Evolutionary conservation across 2,329 filamentous ascomycete species (phyloP).

Genomic region (Ophioceras dolichostomum): DNA sequence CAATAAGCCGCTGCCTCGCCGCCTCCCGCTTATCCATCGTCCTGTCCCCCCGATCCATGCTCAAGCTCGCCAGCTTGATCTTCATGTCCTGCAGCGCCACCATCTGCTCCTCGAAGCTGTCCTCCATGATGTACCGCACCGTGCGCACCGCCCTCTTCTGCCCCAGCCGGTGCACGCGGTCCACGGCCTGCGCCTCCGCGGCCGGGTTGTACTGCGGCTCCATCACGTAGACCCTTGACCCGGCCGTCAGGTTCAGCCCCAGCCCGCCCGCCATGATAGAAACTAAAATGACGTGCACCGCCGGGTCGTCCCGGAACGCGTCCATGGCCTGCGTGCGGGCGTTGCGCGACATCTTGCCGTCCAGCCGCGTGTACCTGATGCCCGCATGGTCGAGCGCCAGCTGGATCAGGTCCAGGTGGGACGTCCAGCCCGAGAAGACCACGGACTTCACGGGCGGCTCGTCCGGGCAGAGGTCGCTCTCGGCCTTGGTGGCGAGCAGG

Average conservation of each 20-base stretch:
- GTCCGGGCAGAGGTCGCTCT: conserved; percentile 46
- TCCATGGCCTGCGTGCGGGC: conserved; percentile 67
- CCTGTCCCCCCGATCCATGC: conserved; percentile 15
- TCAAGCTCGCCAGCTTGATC: conserved; percentile 72
- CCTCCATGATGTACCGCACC: conserved; percentile 76
- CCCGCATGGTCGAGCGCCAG: conserved; percentile 57
- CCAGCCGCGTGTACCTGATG: conserved; percentile 68
- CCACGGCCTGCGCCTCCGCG: conserved; percentile 85
- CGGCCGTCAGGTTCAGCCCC: conserved; percentile 80
- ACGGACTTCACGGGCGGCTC: conserved; percentile 82
- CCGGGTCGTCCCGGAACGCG: conserved; percentile 59
- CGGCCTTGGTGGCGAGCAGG: conserved; percentile 50
- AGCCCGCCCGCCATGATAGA: conserved; percentile 88
- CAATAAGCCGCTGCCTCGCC: conserved; percentile 25
- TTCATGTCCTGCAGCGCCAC: conserved; percentile 83
- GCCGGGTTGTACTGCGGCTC: conserved; percentile 97
- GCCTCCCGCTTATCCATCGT: conserved; percentile 32
- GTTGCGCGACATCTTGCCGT: conserved; percentile 73
- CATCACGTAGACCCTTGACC: conserved; percentile 88
- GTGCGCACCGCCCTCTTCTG: conserved; percentile 85
- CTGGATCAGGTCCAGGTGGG: conserved; percentile 85
- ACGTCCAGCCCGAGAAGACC: conserved; percentile 93
- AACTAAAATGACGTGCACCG: conserved; percentile 71
- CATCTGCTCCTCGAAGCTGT: conserved; percentile 93
- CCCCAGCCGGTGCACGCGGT: conserved; percentile 82